phyloP scores from a whole-genome alignment of 164 flowering plant genomes.

The Buxus sempervirens region DNA sequence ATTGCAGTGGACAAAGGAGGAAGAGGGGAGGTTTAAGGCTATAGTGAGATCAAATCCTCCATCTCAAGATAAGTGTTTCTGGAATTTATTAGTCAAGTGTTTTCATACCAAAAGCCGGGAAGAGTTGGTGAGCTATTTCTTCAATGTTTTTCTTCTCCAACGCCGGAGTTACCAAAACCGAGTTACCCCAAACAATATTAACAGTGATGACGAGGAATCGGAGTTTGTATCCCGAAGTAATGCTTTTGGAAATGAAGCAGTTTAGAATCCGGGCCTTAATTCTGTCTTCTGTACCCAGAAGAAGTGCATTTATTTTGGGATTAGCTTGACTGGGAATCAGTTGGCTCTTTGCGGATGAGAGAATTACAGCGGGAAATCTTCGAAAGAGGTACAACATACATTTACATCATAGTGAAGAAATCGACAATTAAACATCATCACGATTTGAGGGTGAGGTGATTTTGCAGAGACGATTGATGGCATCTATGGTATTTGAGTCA shows the following conservation, averaged over 20 bases:
- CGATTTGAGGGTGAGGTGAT: not conserved
- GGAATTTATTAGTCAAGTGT: slow-evolving; percentile 35
- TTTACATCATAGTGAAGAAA: not conserved
- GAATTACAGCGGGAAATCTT: not conserved
- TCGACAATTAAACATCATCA: not conserved
- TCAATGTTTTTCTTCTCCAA: slow-evolving; percentile 65
- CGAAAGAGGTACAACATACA: not conserved
- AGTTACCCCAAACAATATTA: slow-evolving; percentile 41
- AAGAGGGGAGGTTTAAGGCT: slow-evolving; percentile 44
- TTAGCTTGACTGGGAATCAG: not conserved
- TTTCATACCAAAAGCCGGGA: slow-evolving; percentile 51
- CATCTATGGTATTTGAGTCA: slow-evolving; percentile 1
- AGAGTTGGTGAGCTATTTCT: slow-evolving; percentile 75
- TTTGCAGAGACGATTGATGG: not conserved
- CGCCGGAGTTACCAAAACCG: slow-evolving; percentile 75
- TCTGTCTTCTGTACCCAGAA: slow-evolving; percentile 35
- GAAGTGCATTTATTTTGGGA: slow-evolving; percentile 26
- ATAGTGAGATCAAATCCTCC: slow-evolving; percentile 42
- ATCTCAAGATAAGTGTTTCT: slow-evolving; percentile 41
- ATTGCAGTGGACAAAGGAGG: slow-evolving; percentile 56
- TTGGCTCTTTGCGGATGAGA: slow-evolving; percentile 2
- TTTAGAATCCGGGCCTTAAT: slow-evolving; percentile 27
- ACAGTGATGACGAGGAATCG: slow-evolving; percentile 80
- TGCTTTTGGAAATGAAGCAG: slow-evolving; percentile 27
- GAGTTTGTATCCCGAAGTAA: slow-evolving; percentile 32